These are phyloP conservation scores for Metarhizium humberi DNA, from an alignment of 2,329 filamentous ascomycete species.

Conservation along the genomic window DNA sequence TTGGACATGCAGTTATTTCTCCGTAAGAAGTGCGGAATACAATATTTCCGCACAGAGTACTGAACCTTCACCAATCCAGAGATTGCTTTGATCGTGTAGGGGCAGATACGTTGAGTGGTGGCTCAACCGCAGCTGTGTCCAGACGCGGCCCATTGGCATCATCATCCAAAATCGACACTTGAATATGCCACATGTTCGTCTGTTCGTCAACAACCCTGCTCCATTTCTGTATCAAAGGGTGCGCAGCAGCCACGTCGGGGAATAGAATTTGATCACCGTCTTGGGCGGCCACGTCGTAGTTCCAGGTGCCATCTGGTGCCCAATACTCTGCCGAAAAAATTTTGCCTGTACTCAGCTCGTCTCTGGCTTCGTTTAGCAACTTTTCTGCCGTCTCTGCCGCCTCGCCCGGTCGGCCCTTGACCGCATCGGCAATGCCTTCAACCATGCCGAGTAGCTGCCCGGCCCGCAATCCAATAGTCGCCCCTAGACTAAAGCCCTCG, in stretches of 20 bases:
- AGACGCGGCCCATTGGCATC: slow-evolving; percentile 22
- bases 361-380: slow-evolving; percentile 39
- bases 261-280: slow-evolving; percentile 41
- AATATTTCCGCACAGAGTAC: not conserved
- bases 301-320: slow-evolving; percentile 62
- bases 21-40: no score
- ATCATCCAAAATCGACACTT: slow-evolving; percentile 21
- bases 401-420: slow-evolving; percentile 20
- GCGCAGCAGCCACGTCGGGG: slow-evolving; percentile 53
- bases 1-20: not conserved
- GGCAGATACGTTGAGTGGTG: slow-evolving; percentile 14
- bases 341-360: slow-evolving; percentile 49
- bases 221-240: slow-evolving; percentile 62
- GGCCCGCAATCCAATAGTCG: slow-evolving; percentile 63
- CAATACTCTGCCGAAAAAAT: slow-evolving; percentile 62
- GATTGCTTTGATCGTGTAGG: slow-evolving; percentile 19
- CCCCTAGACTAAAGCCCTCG: slow-evolving; percentile 78
- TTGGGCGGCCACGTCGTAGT: slow-evolving; percentile 40
- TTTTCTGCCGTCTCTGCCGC: slow-evolving; percentile 13
- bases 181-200: slow-evolving; percentile 23
- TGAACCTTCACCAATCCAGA: slow-evolving; percentile 27
- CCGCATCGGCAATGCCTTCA: slow-evolving; percentile 56
- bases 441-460: slow-evolving; percentile 70
- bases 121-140: slow-evolving; percentile 18
- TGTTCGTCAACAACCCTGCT: slow-evolving; percentile 24